Evolutionary conservation across 129 eudicot species (phyloP).

Genomic region (Scalesia atractyloides): DNA sequence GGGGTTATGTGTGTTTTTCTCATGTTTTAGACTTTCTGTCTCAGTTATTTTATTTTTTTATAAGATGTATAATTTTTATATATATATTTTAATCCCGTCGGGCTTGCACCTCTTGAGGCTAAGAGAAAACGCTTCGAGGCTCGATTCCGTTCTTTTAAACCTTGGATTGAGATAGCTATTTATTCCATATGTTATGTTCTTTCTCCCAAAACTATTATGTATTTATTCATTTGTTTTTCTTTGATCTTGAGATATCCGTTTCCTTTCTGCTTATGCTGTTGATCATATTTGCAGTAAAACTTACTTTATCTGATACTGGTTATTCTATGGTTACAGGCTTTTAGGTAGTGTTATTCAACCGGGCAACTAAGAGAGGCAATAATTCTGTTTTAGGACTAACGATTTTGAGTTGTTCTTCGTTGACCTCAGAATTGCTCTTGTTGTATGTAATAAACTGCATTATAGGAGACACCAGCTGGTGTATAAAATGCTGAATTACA

Average conservation of each 20-base stretch:
- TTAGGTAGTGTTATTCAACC: slow-evolving; percentile 29
- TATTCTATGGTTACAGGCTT: slow-evolving; percentile 41
- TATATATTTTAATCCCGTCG: no score
- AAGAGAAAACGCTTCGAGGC: no score
- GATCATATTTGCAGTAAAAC: not conserved
- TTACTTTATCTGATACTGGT: slow-evolving; percentile 23
- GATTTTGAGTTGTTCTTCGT: slow-evolving; percentile 30
- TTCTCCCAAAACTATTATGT: not conserved
- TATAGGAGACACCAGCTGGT: slow-evolving; percentile 34
- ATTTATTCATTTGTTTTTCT: not conserved
- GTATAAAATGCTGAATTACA: slow-evolving; percentile 69
- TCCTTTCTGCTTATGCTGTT: not conserved
- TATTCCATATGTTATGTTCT: not conserved
- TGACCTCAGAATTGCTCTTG: slow-evolving; percentile 32
- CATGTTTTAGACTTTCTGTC: no score
- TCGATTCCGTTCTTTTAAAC: no score
- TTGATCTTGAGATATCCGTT: slow-evolving; percentile 1
- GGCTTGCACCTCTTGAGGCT: no score
- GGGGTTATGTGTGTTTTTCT: no score
- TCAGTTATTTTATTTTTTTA: no score
- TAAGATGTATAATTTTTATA: no score
- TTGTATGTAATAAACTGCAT: slow-evolving; percentile 32
- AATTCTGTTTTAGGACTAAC: slow-evolving; percentile 30
- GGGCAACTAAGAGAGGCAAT: slow-evolving; percentile 41
- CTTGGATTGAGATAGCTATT: not conserved